These are phyloP conservation scores for Penicillium sp. DNA, from an alignment of 2,329 filamentous ascomycete species.

Conservation along the genomic window DNA sequence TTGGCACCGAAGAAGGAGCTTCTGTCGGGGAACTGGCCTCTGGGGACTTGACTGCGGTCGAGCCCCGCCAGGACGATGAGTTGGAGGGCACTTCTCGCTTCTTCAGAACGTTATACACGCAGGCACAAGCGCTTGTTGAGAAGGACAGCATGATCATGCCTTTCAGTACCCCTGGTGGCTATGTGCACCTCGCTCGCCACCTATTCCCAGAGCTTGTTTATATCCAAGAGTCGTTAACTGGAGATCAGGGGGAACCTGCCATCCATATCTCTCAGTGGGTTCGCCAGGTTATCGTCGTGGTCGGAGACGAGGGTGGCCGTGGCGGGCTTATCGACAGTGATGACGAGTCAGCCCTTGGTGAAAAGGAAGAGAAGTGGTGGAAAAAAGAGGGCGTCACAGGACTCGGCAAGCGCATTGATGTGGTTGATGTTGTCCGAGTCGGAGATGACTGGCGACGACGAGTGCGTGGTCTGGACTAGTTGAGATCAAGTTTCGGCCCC, in stretches of 20 bases:
- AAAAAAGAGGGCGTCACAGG: constrained; percentile 77
- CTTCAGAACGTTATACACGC: constrained; percentile 76
- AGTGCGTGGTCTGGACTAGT: constrained; percentile 62
- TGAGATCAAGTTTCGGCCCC: background rate
- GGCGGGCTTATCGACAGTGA: constrained; percentile 82
- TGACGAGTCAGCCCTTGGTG: constrained; percentile 46
- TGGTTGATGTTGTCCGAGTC: constrained; percentile 78
- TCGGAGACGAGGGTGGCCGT: constrained; percentile 57
- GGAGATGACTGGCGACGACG: constrained; percentile 84
- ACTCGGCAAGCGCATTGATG: constrained; percentile 78
- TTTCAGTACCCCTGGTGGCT: constrained; percentile 78
- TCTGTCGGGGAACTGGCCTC: constrained; percentile 43
- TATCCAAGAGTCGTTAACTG: constrained; percentile 78
- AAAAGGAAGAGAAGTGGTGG: constrained; percentile 50
- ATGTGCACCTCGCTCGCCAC: constrained; percentile 82
- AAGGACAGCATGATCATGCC: constrained; percentile 84
- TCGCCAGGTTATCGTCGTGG: constrained; percentile 58
- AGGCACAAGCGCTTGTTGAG: constrained; percentile 76
- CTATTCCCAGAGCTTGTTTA: constrained; percentile 84
- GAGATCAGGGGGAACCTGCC: constrained; percentile 69
- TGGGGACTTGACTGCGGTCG: constrained; percentile 52
- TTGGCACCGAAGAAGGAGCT: constrained; percentile 66
- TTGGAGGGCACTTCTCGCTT: constrained; percentile 54
- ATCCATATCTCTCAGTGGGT: constrained; percentile 65
- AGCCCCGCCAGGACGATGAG: constrained; percentile 48